Evolutionary conservation across 1,139 yeast species (phyloP).

Genomic region (Barnettozyma hawaiiensis): DNA sequence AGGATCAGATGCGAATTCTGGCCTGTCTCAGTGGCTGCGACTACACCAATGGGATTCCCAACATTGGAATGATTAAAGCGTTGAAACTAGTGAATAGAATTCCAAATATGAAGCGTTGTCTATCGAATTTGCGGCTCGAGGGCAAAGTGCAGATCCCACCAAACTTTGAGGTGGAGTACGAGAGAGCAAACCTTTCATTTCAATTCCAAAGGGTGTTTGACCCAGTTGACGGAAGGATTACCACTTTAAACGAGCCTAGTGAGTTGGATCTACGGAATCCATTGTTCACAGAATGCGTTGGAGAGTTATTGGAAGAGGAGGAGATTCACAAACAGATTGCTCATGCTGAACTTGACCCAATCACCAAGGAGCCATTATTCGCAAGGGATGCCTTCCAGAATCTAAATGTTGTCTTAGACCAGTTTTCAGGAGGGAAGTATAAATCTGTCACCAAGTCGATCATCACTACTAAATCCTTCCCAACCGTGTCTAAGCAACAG

Average conservation of each 20-base stretch:
- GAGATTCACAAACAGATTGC: conserved; percentile 54
- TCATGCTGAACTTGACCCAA: conserved; percentile 62
- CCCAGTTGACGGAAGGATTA: conserved; percentile 44
- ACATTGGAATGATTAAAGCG: conserved; percentile 78
- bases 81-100: conserved; percentile 52
- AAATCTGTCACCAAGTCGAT: not conserved
- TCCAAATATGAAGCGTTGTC: conserved; percentile 46
- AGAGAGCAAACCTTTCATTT: conserved; percentile 73
- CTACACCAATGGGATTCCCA: conserved; percentile 81
- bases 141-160: conserved; percentile 55
- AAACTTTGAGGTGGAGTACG: conserved; percentile 54
- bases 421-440: not conserved
- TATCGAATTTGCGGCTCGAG: conserved; percentile 54
- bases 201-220: conserved; percentile 82
- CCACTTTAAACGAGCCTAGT: conserved; percentile 57
- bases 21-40: conserved; percentile 96
- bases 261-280: conserved; percentile 30
- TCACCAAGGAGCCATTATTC: conserved; percentile 42
- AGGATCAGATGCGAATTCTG: conserved; percentile 60
- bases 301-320: conserved; percentile 42
- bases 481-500: not conserved
- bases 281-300: conserved; percentile 55
- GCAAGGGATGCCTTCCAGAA: conserved; percentile 29
- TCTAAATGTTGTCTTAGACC: not conserved
- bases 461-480: not conserved